Base-by-base conservation (phyloP, 257 asterid species). In the Nicotiana noctiflora region DNA sequence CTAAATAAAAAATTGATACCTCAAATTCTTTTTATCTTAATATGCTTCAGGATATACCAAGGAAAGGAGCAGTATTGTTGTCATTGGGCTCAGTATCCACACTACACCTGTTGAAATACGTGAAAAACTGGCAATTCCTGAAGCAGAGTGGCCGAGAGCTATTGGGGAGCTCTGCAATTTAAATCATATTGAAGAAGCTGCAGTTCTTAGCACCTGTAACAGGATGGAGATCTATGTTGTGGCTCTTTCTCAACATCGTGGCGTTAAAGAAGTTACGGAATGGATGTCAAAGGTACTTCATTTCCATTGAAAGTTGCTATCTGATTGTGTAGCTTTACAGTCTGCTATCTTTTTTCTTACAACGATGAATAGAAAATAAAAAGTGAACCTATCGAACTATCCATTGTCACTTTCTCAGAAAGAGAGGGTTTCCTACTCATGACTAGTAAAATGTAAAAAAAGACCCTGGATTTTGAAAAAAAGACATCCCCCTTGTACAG, bases 151-250 rank as follows among this genome's bases (percentile, higher is more conserved):
- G 98, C 94, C 95, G 2, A 88, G 94, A 87, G 98, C 98, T 77
- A 93, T 93, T 52, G 89, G 88, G 8, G 98, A 93, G 86, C 91
- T 94, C 8, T 93, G 98, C 77, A 90, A 91, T 81, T 81, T 94
- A 84, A 93, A 94, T 83, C 98, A 94, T 81, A 93, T 94, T 66
- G 98, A 94, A 87, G 98, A 94, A 82, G 98, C 98, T 52, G 98
- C 98, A 79, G 98, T 94, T 82, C 97, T 94, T 34, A 94, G 98
- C 85, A 94, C 98, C 64, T 94, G 98, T 81, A 94, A 94, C 88
- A 80, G 98, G 83, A 93, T 94, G 98, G 98, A 94, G 79, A 91
- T 94, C 59, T 94, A 94, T 76, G 95, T 94, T 10, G 93, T 94
- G 3, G 98, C 98, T 56, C 98, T 94, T 84, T 94, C 98, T 74